These are phyloP conservation scores for Phaseolus coccineus DNA, from an alignment of 331 rosid genomes.

Conservation along the genomic window DNA sequence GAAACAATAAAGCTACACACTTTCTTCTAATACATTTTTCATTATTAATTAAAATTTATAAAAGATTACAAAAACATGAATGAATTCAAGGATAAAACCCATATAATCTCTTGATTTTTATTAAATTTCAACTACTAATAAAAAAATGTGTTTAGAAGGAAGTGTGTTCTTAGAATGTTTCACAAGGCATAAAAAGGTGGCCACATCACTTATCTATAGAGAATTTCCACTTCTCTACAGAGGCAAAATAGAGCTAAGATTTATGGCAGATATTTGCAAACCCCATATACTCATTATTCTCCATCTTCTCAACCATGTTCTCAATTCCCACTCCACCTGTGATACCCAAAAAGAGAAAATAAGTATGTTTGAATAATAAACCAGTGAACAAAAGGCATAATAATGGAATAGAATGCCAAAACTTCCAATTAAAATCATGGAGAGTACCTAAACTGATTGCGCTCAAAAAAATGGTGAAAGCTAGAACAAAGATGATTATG, in stretches of 20 bases:
- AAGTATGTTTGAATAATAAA: slow-evolving; percentile 17
- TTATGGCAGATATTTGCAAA: slow-evolving; percentile 68
- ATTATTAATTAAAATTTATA: background rate
- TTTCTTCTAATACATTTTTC: background rate
- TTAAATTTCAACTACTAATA: background rate
- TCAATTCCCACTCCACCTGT: slow-evolving; percentile 87
- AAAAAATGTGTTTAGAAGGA: background rate
- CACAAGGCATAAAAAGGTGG: background rate
- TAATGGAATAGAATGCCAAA: background rate
- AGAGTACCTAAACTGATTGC: slow-evolving; percentile 82
- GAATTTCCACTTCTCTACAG: slow-evolving; percentile 19
- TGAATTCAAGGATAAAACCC: background rate
- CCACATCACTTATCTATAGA: slow-evolving; percentile 3
- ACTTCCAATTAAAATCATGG: background rate
- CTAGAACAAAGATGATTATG: slow-evolving; percentile 78
- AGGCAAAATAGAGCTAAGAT: slow-evolving; percentile 43
- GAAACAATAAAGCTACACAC: slow-evolving; percentile 3
- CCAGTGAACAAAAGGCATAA: background rate
- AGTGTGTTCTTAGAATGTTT: background rate
- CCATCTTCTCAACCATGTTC: slow-evolving; percentile 79
- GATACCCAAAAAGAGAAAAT: slow-evolving; percentile 23
- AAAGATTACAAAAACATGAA: background rate
- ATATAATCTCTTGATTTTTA: background rate
- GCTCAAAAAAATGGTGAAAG: slow-evolving; percentile 75
- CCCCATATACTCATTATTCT: slow-evolving; percentile 78